Base-by-base conservation (phyloP, 2,329 filamentous ascomycete species). In the Grosmannia serpens region DNA sequence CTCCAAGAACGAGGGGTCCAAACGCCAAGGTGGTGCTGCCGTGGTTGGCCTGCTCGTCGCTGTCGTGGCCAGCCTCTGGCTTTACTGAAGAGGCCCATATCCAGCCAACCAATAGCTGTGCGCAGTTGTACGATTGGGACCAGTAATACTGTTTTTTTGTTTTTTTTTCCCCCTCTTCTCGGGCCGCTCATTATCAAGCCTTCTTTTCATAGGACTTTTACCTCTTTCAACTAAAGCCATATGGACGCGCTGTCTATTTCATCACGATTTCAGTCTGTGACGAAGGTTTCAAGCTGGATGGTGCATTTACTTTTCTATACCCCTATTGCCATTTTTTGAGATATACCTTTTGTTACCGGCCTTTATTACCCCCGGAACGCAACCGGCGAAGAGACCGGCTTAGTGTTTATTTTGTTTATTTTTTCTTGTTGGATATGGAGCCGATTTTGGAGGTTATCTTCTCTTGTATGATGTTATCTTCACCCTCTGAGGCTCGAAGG, bases 21-120 rank as follows among this genome's bases (percentile, higher is more conserved):
- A 66, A 7, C 71, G 72, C 52, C 74, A 80, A 63, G 75, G 77
- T 55, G 75, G 75, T 56, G 73, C 75, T 54, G 78, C 80, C 55
- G 68, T 81, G 46, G 79, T 74, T 9, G 79, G 81, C 52, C 72
- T 84, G 26, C 70, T 83, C 50, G 73, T 83, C 52, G 81, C 80
- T 57, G 73, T 84, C 51, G 71, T 82, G 35, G 80, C 78, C 27
- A 75, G 79, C 29, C 74, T 75, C 20, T 78, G 73, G 64, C 70
- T 80, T 62, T 75, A 76, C 62, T 81, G 62, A 58, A 5, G n/a
- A 13, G 15, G n/a, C 10, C 9, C 33, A 53, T 17, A 15, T 15
- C 15, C 9, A 38, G 4, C n/a, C n/a, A n/a, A n/a, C n/a, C n/a
- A n/a, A n/a, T n/a, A n/a, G n/a, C n/a, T n/a, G n/a, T n/a, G n/a